Evolutionary conservation across 2,329 filamentous ascomycete species (phyloP), one percentile per base, ranked within the genome.

Genomic region (Sclerotinia glacialis): DNA sequence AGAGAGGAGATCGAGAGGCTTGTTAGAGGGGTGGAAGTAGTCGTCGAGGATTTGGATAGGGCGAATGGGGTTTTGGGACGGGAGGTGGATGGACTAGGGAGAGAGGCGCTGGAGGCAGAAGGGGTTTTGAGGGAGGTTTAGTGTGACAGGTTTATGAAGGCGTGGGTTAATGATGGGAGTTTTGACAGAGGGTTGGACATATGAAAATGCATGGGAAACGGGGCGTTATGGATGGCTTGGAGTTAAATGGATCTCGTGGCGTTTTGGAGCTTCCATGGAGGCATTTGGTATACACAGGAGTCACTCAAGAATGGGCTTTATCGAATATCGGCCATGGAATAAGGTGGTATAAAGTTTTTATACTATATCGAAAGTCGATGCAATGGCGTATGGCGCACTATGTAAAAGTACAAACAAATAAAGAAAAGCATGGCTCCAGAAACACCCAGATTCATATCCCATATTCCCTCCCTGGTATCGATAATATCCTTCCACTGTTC

Each of bases 1-100:
- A 80, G 84, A 68, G 77, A 76, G 1, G 85, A 88, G 77, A 82
- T 86, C 46, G 82, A 81, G 64, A 76, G 75, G 26, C 77, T 89
- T 50, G 76, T 87, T 28, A 76, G 71, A 2, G 75, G 78, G 16
- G 78, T 87, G 16, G 85, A 87, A 72, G 78, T 76, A 37, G 79
- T 81, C 8, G 79, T 86, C 40, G 79, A 78, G 52, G 86, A 89
- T 73, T 79, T 88, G 47, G 80, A 81, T 65, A 80, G 78, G 5
- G 85, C 85, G 12, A 71, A 69, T 65, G 79, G 77, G 16, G 50
- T 54, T 18, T 53, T 74, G 16, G 70, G 65, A 3, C 54, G 64
- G 16, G 69, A 67, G 53, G 70, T 68, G 1, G 70, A 68, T 59
- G 71, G 55, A 12, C 55, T 74, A 56, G 69, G 68, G 26, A 71